Percentiles rank a stretch among this genome's conserved stretches.
Evolutionary conservation across 495 filamentous ascomycete species (phyloP).

Genomic region (Xylaria telfairii): DNA sequence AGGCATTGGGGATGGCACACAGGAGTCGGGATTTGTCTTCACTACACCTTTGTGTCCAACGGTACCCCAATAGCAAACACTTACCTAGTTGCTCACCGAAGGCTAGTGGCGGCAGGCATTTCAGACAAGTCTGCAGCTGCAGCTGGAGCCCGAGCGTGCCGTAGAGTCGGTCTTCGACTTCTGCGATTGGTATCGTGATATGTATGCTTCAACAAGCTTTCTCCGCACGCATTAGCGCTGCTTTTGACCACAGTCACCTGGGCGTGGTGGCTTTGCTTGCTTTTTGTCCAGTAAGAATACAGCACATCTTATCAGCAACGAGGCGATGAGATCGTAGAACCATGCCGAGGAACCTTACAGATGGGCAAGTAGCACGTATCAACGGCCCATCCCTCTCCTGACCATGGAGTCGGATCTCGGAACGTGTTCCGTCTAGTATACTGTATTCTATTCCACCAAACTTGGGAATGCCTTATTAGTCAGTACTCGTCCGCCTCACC

Average conservation of each 20-base stretch:
- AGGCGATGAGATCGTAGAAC: constrained; percentile 21
- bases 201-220: constrained; percentile 7
- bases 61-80: background rate
- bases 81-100: constrained; percentile 20
- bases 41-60: background rate
- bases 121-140: constrained; percentile 5
- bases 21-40: background rate
- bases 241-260: background rate
- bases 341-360: constrained; percentile 1
- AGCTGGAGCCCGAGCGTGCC: no score
- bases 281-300: constrained; percentile 12
- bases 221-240: constrained; percentile 9
- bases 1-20: background rate
- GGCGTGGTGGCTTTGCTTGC: constrained; percentile 28
- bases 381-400: background rate
- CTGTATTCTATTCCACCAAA: background rate
- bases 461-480: background rate
- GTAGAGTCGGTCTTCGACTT: background rate
- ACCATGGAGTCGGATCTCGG: constrained; percentile 21
- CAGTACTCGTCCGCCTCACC: constrained; percentile 20
- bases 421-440: constrained; percentile 10
- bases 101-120: constrained; percentile 8
- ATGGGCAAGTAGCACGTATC: constrained; percentile 4
- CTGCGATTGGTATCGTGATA: background rate
- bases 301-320: constrained; percentile 14